Evolutionary conservation across 352 stramenopile genomes (phyloP), one percentile per base, ranked within the genome.

Genomic region (Phytophthora syringae): DNA sequence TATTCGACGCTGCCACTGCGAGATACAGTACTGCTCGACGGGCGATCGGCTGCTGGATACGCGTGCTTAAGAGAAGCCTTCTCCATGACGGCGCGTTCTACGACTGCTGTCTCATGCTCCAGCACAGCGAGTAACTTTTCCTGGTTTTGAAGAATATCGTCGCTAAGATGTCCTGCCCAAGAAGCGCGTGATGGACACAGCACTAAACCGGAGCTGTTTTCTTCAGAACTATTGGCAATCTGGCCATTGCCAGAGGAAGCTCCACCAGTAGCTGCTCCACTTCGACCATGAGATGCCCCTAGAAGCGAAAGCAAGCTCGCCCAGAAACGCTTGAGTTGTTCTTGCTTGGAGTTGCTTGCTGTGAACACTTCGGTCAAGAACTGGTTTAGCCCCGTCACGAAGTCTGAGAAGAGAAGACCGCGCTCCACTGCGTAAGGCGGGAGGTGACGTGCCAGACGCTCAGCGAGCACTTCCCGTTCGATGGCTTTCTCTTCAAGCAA

Each of bases 61-160:
- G 81, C 78, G 62, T 89, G 80, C 45, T 90, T 92, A 20, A 90
- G 69, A 18, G 80, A 87, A n/a, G 82, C 64, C 50, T 93, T 90
- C 48, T 92, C 84, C 80, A 92, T 86, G n/a, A 93, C 80, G 0
- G 84, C 83, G 5, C 82, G 74, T 43, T 93, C 84, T 18, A 92
- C 84, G 11, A 93, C 84, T 16, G 82, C 84, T 7, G 84, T 93
- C 54, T 93, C 84, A 36, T 93, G 82, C 56, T 93, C 84, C 12
- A 93, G 61, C 13, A 93, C 70, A n/a, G 84, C 80, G 9, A 93
- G 71, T 25, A 93, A 49, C 30, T 93, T 93, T 47, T 93, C 84
- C 53, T 92, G 84, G 37, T 93, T 93, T 67, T 93, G 82, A 12
- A 93, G 64, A 51, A 93, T 93, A 16, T 92, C 84, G n/a, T 93